These are phyloP conservation scores for Sabuloglossum arenarium DNA, from an alignment of 495 filamentous ascomycete genomes.

Conservation along the genomic window DNA sequence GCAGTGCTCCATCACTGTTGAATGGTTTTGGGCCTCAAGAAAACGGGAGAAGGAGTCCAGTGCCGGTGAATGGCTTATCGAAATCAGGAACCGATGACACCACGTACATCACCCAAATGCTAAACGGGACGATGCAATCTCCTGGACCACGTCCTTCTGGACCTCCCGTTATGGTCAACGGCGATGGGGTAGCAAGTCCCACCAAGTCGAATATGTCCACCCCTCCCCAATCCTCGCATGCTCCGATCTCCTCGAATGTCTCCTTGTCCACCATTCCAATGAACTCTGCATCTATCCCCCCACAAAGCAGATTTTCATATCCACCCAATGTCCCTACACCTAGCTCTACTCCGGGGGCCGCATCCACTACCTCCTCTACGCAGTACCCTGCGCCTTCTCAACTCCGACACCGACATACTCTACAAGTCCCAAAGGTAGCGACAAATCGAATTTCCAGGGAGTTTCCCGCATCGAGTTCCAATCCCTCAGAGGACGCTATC, in stretches of 20 bases:
- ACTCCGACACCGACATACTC: conserved; percentile 53
- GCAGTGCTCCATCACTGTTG: conserved; percentile 28
- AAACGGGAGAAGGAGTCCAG: conserved; percentile 16
- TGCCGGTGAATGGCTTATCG: conserved; percentile 14
- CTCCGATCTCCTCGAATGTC: neutral
- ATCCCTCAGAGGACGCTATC: conserved; percentile 38
- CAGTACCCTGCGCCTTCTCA: conserved; percentile 30
- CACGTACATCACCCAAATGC: neutral
- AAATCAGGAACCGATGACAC: conserved; percentile 8
- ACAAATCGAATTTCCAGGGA: conserved; percentile 34
- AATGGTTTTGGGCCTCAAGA: conserved; percentile 23
- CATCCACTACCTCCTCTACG: conserved; percentile 24
- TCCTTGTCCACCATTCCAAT: neutral
- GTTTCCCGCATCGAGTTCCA: conserved; percentile 22
- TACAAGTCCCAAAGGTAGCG: conserved; percentile 60
- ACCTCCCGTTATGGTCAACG: neutral
- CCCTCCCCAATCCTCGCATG: neutral
- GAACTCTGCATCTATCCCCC: neutral
- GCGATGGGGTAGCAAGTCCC: neutral
- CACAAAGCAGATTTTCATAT: conserved; percentile 40
- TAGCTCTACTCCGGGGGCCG: conserved; percentile 20
- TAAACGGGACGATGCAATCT: conserved; percentile 6
- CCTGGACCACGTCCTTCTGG: conserved; percentile 7
- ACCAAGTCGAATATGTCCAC: conserved; percentile 1
- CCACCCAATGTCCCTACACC: conserved; percentile 37